phyloP scores from a whole-genome alignment of 208 protist species.

The Leishmania mexicana region DNA sequence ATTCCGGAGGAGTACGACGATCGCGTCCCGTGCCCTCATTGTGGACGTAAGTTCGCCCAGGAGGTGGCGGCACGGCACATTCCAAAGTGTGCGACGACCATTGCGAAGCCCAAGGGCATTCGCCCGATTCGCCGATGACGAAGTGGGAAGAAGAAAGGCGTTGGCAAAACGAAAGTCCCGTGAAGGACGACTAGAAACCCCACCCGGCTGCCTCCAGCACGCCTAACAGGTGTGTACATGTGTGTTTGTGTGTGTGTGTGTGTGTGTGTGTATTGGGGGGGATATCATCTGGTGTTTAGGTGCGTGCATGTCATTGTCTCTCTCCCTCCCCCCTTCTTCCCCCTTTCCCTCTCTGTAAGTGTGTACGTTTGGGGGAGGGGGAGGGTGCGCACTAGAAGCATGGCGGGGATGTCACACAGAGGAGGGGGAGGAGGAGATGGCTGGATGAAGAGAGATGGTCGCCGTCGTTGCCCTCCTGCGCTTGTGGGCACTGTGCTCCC shows the following conservation, averaged over 20 bases:
- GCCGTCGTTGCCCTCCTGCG: too few relatives aligned
- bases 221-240: neutral
- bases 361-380: neutral
- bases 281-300: neutral
- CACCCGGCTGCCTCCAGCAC: neutral
- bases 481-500: too few relatives aligned
- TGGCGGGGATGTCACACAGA: too few relatives aligned
- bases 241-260: neutral
- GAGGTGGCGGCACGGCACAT: constrained; percentile 87
- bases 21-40: constrained; percentile 89
- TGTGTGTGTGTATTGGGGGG: neutral
- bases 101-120: constrained; percentile 87
- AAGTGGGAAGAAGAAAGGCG: neutral
- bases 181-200: neutral
- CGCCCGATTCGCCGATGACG: constrained; percentile 55
- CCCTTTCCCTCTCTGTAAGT: neutral
- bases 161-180: neutral
- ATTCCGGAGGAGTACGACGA: constrained; percentile 68
- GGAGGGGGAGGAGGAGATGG: too few relatives aligned
- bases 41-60: constrained; percentile 86
- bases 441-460: too few relatives aligned
- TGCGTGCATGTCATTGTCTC: neutral
- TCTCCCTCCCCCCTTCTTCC: neutral
- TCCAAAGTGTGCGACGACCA: constrained; percentile 87
- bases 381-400: too few relatives aligned